A percentile compares a stretch with the other conserved stretches of the same genome.
Evolutionary conservation across 805 yeast genomes (phyloP).

Genomic region (Spencermartinsiella europaea): DNA sequence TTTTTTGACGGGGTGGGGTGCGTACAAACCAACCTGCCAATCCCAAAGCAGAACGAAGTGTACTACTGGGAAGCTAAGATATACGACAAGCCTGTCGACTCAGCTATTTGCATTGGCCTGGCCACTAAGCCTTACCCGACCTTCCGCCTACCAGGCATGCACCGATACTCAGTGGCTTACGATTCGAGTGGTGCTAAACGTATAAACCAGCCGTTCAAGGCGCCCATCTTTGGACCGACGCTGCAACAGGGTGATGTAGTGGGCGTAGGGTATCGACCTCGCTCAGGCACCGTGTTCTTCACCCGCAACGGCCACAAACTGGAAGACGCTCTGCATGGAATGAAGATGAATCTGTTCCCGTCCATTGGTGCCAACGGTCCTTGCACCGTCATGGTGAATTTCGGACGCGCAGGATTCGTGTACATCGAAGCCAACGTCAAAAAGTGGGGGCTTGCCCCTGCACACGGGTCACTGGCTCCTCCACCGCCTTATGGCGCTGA

Average conservation of each 20-base stretch:
- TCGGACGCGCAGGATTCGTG: conserved; percentile 88
- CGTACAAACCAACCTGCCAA: conserved; percentile 75
- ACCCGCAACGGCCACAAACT: conserved; percentile 91
- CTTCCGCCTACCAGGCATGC: conserved; percentile 90
- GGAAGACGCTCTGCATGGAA: conserved; percentile 70
- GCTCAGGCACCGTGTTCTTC: conserved; percentile 83
- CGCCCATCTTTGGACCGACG: conserved; percentile 41
- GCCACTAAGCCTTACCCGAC: conserved; percentile 88
- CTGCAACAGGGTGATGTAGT: conserved; percentile 81
- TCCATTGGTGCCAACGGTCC: conserved; percentile 79
- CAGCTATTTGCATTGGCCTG: conserved; percentile 65
- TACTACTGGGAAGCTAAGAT: conserved; percentile 87
- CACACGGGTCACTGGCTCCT: conserved; percentile 81
- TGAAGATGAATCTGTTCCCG: conserved; percentile 76
- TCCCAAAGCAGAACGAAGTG: conserved; percentile 76
- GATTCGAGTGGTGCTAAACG: conserved; percentile 81
- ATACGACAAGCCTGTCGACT: conserved; percentile 53
- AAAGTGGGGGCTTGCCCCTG: conserved; percentile 93
- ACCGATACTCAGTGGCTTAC: conserved; percentile 77
- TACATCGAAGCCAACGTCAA: conserved; percentile 89
- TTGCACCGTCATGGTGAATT: conserved; percentile 78
- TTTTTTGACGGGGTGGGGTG: conserved; percentile 54
- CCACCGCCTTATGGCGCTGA: conserved; percentile 89
- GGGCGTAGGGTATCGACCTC: conserved; percentile 82
- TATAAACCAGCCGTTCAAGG: conserved; percentile 66